Evolutionary conservation across 2,329 filamentous ascomycete genomes (phyloP), one percentile per base, ranked within the genome.

Genomic region (Aspergillus udagawae): DNA sequence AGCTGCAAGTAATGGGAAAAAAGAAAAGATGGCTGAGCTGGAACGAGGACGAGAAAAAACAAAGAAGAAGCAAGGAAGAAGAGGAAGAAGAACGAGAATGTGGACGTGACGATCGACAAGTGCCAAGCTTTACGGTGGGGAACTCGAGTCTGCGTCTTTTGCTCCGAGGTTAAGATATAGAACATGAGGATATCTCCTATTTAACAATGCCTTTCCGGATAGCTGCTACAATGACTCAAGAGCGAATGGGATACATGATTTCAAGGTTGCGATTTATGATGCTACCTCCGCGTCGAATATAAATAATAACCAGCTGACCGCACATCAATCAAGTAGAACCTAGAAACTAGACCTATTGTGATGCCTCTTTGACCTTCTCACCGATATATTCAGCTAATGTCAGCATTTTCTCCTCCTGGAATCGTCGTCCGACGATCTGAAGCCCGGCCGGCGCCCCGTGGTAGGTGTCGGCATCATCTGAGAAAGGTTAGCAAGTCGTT

Each of bases 371-470:
- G 41, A 61, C 32, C 41, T 59, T 45, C 25, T 45, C 58, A 12
- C 70, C 67, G 32, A 78, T 60, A 59, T 78, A 74, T 55, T 79
- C 76, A 1, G 75, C 76, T 56, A 80, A 65, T 0, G 74, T 74
- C 55, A 80, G 65, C 47, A 80, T 73, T 63, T 81, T 82, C 68
- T 82, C 80, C 63, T 83, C 80, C 54, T 81, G 75, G 52, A 80
- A 75, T 45, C 79, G 74, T n/a, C 80, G 70, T 4, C 74, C 79
- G 6, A 82, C 71, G 32, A 82, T 63, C 63, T 83, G 80, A 9
- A 82, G 57, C 4, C 74, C 75, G 3, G 81, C 79, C 9, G 78
- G 79, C 2, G 75, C 78, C 1, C 78, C 78, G 56, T 83, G 65
- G 54, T 79, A 82, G 1, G 76, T 66, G 28, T 79, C 76, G 0